Percentiles rank a stretch among this genome's conserved stretches.
Evolutionary conservation across 345 rosid genomes (phyloP).

Genomic region (Xanthoceras sorbifolium): DNA sequence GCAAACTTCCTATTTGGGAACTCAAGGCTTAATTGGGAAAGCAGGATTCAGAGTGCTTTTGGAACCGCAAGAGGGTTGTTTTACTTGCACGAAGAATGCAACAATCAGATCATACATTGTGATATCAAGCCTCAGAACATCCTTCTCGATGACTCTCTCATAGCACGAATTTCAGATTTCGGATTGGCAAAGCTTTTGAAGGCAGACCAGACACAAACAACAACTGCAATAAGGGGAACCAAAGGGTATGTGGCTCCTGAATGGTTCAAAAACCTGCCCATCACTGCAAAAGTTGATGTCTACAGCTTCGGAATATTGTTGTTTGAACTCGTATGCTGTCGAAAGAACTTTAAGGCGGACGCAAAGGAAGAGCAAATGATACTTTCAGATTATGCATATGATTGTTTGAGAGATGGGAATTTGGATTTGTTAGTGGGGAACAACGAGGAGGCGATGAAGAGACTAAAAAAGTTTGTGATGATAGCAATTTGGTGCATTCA

Average conservation of each 20-base stretch:
- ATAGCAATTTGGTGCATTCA: constrained; percentile 21
- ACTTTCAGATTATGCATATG: constrained; percentile 16
- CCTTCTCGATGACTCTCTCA: constrained; percentile 18
- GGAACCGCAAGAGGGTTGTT: constrained; percentile 20
- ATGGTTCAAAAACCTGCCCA: constrained; percentile 20
- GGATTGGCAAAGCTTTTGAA: constrained; percentile 27
- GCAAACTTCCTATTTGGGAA: background rate
- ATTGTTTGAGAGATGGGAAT: constrained; percentile 22
- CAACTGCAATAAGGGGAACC: constrained; percentile 21
- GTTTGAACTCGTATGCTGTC: constrained; percentile 5
- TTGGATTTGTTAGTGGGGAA: constrained; percentile 9
- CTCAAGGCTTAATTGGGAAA: constrained; percentile 21
- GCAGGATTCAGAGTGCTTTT: constrained; percentile 17
- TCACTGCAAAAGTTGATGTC: constrained; percentile 15
- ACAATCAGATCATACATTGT: constrained; percentile 25
- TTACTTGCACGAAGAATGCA: constrained; percentile 33
- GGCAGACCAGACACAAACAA: constrained; percentile 12
- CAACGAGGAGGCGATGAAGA: constrained; percentile 24
- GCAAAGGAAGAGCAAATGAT: constrained; percentile 11
- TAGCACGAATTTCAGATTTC: constrained; percentile 27
- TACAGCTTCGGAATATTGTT: constrained; percentile 13
- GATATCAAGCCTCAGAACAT: constrained; percentile 33
- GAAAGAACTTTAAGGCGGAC: background rate
- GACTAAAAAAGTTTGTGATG: constrained; percentile 8
- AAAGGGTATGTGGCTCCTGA: constrained; percentile 22